Evolutionary conservation across 2,329 filamentous ascomycete genomes (phyloP), one percentile per base, ranked within the genome.

Genomic region (Periconia digitata): DNA sequence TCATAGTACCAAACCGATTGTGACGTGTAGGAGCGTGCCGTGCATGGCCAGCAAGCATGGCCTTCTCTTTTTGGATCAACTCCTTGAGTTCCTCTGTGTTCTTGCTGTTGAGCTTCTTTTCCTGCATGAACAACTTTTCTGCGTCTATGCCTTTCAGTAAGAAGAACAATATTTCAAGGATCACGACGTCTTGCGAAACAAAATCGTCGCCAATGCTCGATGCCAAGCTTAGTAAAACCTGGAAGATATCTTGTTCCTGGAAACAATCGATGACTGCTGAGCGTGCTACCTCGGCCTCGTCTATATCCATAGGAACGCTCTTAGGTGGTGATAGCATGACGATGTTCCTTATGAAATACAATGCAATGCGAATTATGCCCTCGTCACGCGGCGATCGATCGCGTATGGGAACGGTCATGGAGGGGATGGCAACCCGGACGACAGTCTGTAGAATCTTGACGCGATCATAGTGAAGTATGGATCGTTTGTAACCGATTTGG

Each of bases 121-220:
- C 85, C 55, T 88, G 82, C 82, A 95, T 86, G 68, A 96, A 97
- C 2, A 99, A 75, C 66, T 90, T 90, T 50, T 87, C 82, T 2
- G 87, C 80, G 67, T 96, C 86, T 13, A 97, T 85, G 17, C 92
- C 89, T 70, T 97, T 97, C 49, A 97, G 82, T 1, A 99, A 71
- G 60, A 97, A 90, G 71, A 96, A 99, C 22, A 99, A 74, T 34
- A 92, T 89, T 67, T 99, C 94, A 73, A 99, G 83, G 18, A 96
- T 72, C n/a, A 91, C 81, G 2, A 92, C 85, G 65, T 97, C 92
- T 59, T 97, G 90, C 15, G 85, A 85, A 52, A 87, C 85, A 69
- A 96, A 99, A 60, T 97, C 92, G 35, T 96, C 91, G 27, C 89
- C 90, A 76, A 96, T 92, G 54, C 92, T 95, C 2, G 92, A 96